Percentiles rank a stretch among this genome's conserved stretches.
Conservation (phyloP, 176 grass and related monocot species). For the Juncus inflexus region DNA sequence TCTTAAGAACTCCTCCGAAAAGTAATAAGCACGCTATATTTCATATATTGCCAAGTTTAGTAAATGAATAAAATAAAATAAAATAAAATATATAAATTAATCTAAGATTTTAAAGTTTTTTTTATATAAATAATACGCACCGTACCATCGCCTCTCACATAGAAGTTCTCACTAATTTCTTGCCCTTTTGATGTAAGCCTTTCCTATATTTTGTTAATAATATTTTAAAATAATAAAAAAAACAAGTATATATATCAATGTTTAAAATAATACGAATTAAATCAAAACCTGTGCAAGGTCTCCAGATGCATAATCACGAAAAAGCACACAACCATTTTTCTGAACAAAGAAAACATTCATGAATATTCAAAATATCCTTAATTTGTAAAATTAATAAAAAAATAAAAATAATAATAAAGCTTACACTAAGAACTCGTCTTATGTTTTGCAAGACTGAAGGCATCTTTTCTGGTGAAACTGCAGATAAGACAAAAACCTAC, state of each 20-base stretch:
- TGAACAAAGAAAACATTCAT: conserved; percentile 33
- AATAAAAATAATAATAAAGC: conserved; percentile 23
- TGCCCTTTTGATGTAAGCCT: conserved; percentile 82
- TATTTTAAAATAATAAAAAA: conserved; percentile 18
- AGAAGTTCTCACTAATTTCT: conserved; percentile 94
- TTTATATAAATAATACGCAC: conserved; percentile 33
- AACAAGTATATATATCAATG: not conserved
- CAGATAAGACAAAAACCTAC: conserved; percentile 96
- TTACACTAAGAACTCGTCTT: conserved; percentile 68
- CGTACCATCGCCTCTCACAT: conserved; percentile 95
- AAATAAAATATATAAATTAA: conserved; percentile 19
- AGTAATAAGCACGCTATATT: conserved; percentile 83
- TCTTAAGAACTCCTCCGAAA: conserved; percentile 63
- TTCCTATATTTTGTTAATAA: conserved; percentile 60
- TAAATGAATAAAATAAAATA: conserved; percentile 7
- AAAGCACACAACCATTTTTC: conserved; percentile 74
- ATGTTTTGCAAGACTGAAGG: conserved; percentile 57
- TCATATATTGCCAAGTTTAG: conserved; percentile 15
- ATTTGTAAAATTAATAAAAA: not conserved
- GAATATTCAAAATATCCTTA: not conserved
- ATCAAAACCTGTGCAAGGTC: conserved; percentile 81
- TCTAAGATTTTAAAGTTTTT: not conserved
- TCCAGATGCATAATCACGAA: conserved; percentile 79
- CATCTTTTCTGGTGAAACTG: conserved; percentile 94
- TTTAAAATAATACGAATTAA: not conserved